Percentiles rank a stretch among this genome's conserved stretches.
These are phyloP conservation scores for Solanum appendiculatum DNA, from an alignment of 257 asterid species.

Conservation along the genomic window DNA sequence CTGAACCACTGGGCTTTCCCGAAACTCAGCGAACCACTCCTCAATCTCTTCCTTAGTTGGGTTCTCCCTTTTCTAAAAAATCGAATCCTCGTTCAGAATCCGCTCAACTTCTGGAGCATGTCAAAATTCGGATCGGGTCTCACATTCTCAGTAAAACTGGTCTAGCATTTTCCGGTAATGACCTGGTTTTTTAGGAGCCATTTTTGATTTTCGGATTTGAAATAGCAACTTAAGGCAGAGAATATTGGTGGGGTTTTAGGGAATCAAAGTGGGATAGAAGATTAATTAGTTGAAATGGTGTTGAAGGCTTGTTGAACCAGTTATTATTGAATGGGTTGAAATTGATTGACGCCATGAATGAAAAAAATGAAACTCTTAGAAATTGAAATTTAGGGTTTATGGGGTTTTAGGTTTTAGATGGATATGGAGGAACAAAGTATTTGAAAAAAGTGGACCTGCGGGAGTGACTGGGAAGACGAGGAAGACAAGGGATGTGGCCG, in stretches of 20 bases:
- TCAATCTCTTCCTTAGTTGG: constrained; percentile 61
- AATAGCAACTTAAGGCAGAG: constrained; percentile 62
- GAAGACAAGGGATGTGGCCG: background rate
- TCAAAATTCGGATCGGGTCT: constrained; percentile 69
- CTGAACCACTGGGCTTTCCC: constrained; percentile 59
- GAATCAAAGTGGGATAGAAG: constrained; percentile 20
- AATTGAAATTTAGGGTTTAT: background rate
- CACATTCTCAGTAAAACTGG: constrained; percentile 80
- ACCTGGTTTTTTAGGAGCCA: constrained; percentile 36
- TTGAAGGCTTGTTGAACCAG: constrained; percentile 58
- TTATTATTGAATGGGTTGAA: constrained; percentile 63
- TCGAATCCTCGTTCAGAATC: constrained; percentile 57
- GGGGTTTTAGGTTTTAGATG: background rate
- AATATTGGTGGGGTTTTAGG: constrained; percentile 36
- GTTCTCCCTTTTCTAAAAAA: constrained; percentile 60
- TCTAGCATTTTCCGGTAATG: constrained; percentile 55
- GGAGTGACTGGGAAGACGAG: background rate
- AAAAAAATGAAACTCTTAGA: background rate
- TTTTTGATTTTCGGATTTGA: constrained; percentile 43
- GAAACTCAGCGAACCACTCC: constrained; percentile 72
- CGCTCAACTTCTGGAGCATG: constrained; percentile 71
- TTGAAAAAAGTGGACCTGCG: background rate
- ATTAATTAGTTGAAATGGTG: constrained; percentile 43
- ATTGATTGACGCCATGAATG: constrained; percentile 54
- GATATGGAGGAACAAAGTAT: background rate